A percentile compares a stretch with the other conserved stretches of the same genome.
Conservation (phyloP, 768 basidiomycete genomes). For the Hemileccinum impolitum region DNA sequence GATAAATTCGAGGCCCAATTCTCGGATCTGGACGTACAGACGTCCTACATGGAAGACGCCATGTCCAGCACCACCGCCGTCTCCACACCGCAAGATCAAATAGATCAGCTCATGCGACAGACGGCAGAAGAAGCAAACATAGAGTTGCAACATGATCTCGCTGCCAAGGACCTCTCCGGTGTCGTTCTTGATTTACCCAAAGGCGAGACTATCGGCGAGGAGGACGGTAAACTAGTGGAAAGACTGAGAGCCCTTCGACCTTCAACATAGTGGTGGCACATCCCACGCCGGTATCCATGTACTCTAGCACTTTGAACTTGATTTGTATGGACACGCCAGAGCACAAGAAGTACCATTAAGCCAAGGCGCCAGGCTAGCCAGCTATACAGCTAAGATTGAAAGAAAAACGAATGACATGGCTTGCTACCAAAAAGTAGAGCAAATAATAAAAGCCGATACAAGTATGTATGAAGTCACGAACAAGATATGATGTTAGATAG, state of each 20-base stretch:
- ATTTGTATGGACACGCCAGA: neutral
- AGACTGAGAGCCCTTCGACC: slow-evolving; percentile 86
- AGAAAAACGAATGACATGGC: slow-evolving; percentile 15
- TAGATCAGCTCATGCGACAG: slow-evolving; percentile 87
- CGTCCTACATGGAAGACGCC: slow-evolving; percentile 96
- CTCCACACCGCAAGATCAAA: slow-evolving; percentile 95
- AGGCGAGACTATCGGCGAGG: slow-evolving; percentile 61
- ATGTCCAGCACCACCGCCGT: slow-evolving; percentile 92
- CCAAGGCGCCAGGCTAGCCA: slow-evolving; percentile 5
- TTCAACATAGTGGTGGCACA: slow-evolving; percentile 42
- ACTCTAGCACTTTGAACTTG: slow-evolving; percentile 2
- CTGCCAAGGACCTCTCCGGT: slow-evolving; percentile 52
- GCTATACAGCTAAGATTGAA: slow-evolving; percentile 1
- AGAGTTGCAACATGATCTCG: slow-evolving; percentile 89
- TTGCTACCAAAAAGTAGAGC: slow-evolving; percentile 10
- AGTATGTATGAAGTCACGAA: slow-evolving; percentile 7
- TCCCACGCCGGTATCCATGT: slow-evolving; percentile 5
- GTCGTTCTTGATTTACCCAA: slow-evolving; percentile 55
- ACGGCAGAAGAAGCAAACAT: slow-evolving; percentile 97
- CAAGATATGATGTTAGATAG: slow-evolving; percentile 18
- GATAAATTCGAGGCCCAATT: slow-evolving; percentile 98
- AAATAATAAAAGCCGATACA: slow-evolving; percentile 20
- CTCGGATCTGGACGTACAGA: slow-evolving; percentile 95
- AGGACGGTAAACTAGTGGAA: slow-evolving; percentile 80
- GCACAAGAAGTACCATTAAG: slow-evolving; percentile 11